These are phyloP conservation scores for Neurospora sp. DNA, from an alignment of 495 filamentous ascomycete genomes.

Conservation along the genomic window DNA sequence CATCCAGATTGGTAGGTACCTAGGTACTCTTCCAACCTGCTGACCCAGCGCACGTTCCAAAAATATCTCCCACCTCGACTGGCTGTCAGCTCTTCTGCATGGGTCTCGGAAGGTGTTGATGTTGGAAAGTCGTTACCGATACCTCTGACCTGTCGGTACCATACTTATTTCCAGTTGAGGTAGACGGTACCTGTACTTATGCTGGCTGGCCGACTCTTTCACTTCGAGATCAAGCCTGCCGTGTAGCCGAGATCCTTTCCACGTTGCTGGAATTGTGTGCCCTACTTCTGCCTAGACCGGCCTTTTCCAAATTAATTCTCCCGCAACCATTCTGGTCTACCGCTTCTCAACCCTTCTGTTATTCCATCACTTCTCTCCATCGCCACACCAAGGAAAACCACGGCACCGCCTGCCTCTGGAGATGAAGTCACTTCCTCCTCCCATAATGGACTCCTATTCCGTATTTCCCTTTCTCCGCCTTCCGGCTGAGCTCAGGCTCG, in stretches of 20 bases:
- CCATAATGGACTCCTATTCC: neutral
- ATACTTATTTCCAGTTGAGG: neutral
- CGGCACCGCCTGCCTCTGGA: neutral
- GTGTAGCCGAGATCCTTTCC: neutral
- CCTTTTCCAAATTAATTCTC: neutral
- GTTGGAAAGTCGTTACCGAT: neutral
- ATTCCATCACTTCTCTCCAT: neutral
- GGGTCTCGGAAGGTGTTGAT: neutral
- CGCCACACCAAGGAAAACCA: neutral
- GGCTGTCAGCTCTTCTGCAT: neutral
- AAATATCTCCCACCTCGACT: no score
- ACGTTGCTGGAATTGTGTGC: neutral
- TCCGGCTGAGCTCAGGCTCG: neutral
- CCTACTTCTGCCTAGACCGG: no score
- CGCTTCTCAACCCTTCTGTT: neutral
- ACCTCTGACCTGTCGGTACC: neutral
- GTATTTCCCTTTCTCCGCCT: neutral
- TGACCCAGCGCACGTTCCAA: no score
- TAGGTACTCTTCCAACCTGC: no score
- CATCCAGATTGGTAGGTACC: no score
- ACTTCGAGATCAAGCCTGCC: neutral
- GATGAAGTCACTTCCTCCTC: neutral
- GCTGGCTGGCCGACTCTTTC: neutral
- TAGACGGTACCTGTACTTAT: neutral
- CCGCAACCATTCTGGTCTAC: neutral